Percentiles rank a stretch among this genome's conserved stretches.
Evolutionary conservation across 2,329 filamentous ascomycete species (phyloP).

Genomic region (Pseudogymnoascus sp.): DNA sequence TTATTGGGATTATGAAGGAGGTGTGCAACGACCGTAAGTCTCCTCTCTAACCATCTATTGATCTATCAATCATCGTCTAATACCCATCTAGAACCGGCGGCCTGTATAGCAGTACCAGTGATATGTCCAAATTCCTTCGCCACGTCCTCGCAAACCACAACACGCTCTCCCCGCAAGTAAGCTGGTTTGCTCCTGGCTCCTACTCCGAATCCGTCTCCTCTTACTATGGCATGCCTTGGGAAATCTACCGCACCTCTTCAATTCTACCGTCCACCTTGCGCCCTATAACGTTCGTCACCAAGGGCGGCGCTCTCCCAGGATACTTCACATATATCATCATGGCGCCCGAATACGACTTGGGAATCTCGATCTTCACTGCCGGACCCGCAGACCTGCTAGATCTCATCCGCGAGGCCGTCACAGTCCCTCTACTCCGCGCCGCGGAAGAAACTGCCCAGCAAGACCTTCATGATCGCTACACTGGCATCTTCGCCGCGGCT

Average conservation of each 20-base stretch:
- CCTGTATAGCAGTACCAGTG: conserved; percentile 18
- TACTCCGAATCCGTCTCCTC: conserved; percentile 28
- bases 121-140: conserved; percentile 35
- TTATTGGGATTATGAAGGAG: conserved; percentile 34
- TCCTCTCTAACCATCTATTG: neutral
- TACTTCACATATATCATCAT: conserved; percentile 33
- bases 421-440: neutral
- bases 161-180: conserved; percentile 23
- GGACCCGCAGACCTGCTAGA: neutral
- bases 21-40: conserved; percentile 30
- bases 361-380: conserved; percentile 31
- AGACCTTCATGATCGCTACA: neutral
- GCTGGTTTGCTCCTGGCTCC: conserved; percentile 35
- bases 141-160: conserved; percentile 35
- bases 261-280: conserved; percentile 28
- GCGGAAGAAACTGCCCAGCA: neutral
- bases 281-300: conserved; percentile 36
- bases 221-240: conserved; percentile 40
- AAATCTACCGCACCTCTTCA: conserved; percentile 35
- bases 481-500: neutral
- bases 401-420: neutral
- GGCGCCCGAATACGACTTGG: conserved; percentile 36
- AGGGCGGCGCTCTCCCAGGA: conserved; percentile 34
- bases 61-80: neutral
- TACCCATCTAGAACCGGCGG: neutral